A percentile compares a stretch with the other conserved stretches of the same genome.
These are phyloP conservation scores for Aaosphaeria pasadenensis DNA, from an alignment of 2,329 filamentous ascomycete species.

Conservation along the genomic window DNA sequence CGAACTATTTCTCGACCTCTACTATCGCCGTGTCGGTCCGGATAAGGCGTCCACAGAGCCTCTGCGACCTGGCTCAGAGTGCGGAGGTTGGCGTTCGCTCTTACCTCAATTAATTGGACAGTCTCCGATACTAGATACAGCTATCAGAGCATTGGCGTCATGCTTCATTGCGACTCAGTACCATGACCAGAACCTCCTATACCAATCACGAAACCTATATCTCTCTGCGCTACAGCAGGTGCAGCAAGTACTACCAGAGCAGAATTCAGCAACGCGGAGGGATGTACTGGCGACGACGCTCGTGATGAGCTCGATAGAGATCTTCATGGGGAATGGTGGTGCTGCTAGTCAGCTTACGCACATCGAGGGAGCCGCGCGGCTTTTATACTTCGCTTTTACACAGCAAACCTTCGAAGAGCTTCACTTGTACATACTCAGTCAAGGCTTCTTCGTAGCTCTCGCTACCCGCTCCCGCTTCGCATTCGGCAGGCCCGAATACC, in stretches of 20 bases:
- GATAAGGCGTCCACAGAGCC: slow-evolving; percentile 5
- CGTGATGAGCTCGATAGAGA: slow-evolving; percentile 16
- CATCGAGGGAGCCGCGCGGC: slow-evolving; percentile 14
- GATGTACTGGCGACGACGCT: slow-evolving; percentile 16
- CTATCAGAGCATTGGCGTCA: slow-evolving; percentile 14
- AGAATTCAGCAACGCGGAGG: slow-evolving; percentile 5
- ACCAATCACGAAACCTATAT: slow-evolving; percentile 11
- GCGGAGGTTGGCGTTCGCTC: slow-evolving; percentile 13
- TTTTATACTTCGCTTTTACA: slow-evolving; percentile 8
- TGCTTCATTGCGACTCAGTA: slow-evolving; percentile 16
- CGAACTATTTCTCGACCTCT: slow-evolving; percentile 15
- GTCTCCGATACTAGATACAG: slow-evolving; percentile 15
- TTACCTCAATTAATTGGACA: slow-evolving; percentile 14
- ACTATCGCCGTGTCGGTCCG: slow-evolving; percentile 9
- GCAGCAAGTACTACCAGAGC: slow-evolving; percentile 11
- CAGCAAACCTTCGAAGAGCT: slow-evolving; percentile 9
- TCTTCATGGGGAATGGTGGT: slow-evolving; percentile 16
- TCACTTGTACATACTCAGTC: slow-evolving; percentile 14
- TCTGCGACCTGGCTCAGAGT: slow-evolving; percentile 11
- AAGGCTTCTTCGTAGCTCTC: slow-evolving; percentile 15
- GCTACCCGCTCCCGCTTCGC: slow-evolving; percentile 8
- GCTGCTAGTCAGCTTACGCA: slow-evolving; percentile 13
- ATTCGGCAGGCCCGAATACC: slow-evolving; percentile 10
- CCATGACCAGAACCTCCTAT: slow-evolving; percentile 9
- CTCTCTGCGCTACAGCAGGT: slow-evolving; percentile 13